Conservation (phyloP, 2,329 filamentous ascomycete species). For the Trichoderma sp. region DNA sequence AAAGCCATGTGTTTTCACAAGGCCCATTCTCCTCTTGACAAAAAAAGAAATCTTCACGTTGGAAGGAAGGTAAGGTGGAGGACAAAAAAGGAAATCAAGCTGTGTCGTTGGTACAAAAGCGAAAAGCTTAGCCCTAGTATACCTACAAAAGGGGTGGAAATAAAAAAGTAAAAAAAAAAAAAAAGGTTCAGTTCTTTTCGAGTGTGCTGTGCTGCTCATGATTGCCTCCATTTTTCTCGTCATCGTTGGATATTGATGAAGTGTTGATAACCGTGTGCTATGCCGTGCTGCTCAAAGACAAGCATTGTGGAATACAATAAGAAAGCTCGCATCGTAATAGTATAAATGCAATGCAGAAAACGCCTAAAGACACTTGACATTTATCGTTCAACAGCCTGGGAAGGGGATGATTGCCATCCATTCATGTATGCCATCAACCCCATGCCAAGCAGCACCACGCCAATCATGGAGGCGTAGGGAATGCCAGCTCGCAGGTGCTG, state of each 20-base stretch:
- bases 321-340: background rate
- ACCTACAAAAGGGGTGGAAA: constrained; percentile 32
- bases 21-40: background rate
- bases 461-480: constrained; percentile 78
- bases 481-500: constrained; percentile 52
- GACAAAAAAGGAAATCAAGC: constrained; percentile 15
- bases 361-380: constrained; percentile 17
- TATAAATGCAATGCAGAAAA: background rate
- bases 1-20: background rate
- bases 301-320: constrained; percentile 10
- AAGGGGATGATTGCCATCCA: constrained; percentile 62
- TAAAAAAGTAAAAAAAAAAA: constrained; percentile 24
- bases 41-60: constrained; percentile 17
- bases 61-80: constrained; percentile 16
- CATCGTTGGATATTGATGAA: constrained; percentile 26
- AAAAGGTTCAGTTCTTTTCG: constrained; percentile 24
- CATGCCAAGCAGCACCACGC: constrained; percentile 77
- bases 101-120: constrained; percentile 18
- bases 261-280: constrained; percentile 26
- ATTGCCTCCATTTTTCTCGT: constrained; percentile 34
- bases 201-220: constrained; percentile 30
- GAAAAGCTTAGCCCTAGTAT: constrained; percentile 25
- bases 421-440: constrained; percentile 86
- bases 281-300: constrained; percentile 24
- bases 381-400: constrained; percentile 35